A percentile compares a stretch with the other conserved stretches of the same genome.
These are phyloP conservation scores for Nakazawaea ernobii DNA, from an alignment of 805 yeast species.

Conservation along the genomic window DNA sequence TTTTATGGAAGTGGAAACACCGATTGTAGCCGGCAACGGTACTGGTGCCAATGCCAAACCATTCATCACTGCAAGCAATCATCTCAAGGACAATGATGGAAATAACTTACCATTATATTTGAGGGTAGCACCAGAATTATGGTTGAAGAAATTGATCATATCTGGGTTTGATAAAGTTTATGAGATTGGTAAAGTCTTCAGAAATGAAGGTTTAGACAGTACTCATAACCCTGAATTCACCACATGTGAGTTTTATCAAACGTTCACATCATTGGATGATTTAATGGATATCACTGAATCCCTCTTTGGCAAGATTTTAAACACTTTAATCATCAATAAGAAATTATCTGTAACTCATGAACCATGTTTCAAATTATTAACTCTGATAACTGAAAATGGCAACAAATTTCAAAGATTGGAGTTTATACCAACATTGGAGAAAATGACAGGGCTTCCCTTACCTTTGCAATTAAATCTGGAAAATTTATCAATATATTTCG, in stretches of 20 bases:
- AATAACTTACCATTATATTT: conserved; percentile 40
- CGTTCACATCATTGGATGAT: conserved; percentile 60
- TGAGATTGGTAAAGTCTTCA: conserved; percentile 79
- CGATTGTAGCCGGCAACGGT: conserved; percentile 58
- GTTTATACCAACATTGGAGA: conserved; percentile 61
- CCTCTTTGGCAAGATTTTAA: conserved; percentile 39
- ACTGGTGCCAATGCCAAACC: conserved; percentile 95
- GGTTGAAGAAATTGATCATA: conserved; percentile 81
- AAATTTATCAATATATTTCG: conserved; percentile 35
- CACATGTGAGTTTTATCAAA: conserved; percentile 81
- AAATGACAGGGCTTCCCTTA: conserved; percentile 38
- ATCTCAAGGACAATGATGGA: conserved; percentile 25
- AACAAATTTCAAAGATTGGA: conserved; percentile 43
- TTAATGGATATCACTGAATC: conserved; percentile 61
- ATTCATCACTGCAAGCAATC: conserved; percentile 47
- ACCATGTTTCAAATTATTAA: conserved; percentile 15
- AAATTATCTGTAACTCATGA: conserved; percentile 17
- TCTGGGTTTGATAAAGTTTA: conserved; percentile 83
- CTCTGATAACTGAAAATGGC: conserved; percentile 10
- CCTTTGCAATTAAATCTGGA: conserved; percentile 40
- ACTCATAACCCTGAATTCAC: conserved; percentile 96
- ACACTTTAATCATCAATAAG: conserved; percentile 21
- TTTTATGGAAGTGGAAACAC: conserved; percentile 86
- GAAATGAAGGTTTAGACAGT: conserved; percentile 90
- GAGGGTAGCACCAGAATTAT: conserved; percentile 91